Base-by-base conservation (phyloP, 257 asterid genomes). In the Eustoma russellianum region DNA sequence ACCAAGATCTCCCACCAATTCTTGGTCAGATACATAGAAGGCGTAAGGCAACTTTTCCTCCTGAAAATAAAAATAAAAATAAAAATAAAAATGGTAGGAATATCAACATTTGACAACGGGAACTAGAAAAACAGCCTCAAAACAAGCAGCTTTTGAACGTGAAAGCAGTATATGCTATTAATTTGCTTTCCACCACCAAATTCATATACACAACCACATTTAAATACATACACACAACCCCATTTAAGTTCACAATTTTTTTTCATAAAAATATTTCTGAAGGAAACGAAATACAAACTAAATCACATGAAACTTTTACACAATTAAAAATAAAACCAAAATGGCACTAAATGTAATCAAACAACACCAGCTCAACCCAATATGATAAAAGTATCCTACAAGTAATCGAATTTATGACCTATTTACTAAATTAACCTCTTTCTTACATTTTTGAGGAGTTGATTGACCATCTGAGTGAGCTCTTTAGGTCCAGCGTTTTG, bases 11-110 rank as follows among this genome's bases (percentile, higher is more conserved):
- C 69, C 93, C 66, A 72, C 61, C 35, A 91, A 94, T 76, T 91
- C 98, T 9, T 82, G 82, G 70, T 91, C 91, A 16, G 83, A 80
- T 55, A 91, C 71, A 66, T 84, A 87, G 67, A 87, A 91, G 57
- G 96, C 89, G 59, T 87, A 87, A 48, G 96, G 98, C 80, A 82
- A 50, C 65, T 78, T 87, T 46, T 91, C 96, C 69, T 82, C 98
- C 96, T 91, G 74, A 63, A 52, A n/a, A n/a, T n/a, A n/a, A n/a
- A n/a, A n/a, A n/a, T n/a, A n/a, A n/a, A n/a, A n/a, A n/a, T n/a
- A n/a, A n/a, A 64, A 50, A 11, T 61, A 46, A 59, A n/a, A n/a
- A 28, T 56, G 41, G 19, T 45, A 38, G 35, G 11, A 15, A 38
- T 33, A 3, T 34, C 13, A 41, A 12, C 40, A 18, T 5, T 17